Base-by-base conservation (phyloP, 306 rosid genomes). In the Cajanus cajan region DNA sequence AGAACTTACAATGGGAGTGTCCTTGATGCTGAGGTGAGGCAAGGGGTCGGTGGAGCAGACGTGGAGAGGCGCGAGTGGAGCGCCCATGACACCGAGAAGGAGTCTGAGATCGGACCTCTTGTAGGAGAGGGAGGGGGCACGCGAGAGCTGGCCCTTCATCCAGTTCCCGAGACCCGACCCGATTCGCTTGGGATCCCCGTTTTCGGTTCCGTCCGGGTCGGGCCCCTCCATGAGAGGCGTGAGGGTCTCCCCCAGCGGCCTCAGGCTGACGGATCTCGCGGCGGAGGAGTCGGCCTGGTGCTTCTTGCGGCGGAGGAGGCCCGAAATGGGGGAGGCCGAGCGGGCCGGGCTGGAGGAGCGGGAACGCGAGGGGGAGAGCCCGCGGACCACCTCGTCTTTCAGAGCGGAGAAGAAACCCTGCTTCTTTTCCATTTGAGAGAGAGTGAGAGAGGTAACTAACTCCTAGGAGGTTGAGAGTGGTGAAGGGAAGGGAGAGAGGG, bases 41-140 rank as follows among this genome's bases (percentile, higher is more conserved):
- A 93, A 59, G 8, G 99, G 98, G 76, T 93, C 97, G 39, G 87
- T 65, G 76, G 93, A 66, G 84, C 82, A 90, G 48, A 96, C 98
- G 83, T 90, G 91, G 58, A 91, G 77, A 1, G 99, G 99, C 2
- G 97, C 94, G 7, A 96, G 98, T 12, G 99, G 96, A 19, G 99
- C 98, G 4, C 92, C 99, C 99, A 96, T 91, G 4, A 96, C 99
- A 2, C 99, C 99, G 0, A 96, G 87, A 37, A 96, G 76, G 40
- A 96, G 93, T 64, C 98, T 89, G 89, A 96, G 92, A 89, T 96
- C 99, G 86, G 98, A 90, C 94, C 94, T 84, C 83, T 80, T 86
- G 78, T 68, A 86, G 10, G 92, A 87, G 0, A 82, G 80, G 0
- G 97, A 91, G 9, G 98, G 93, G 37, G 97, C 85, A 33, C 99